Conservation (phyloP, 345 rosid species). For the Lepidium didymum region DNA sequence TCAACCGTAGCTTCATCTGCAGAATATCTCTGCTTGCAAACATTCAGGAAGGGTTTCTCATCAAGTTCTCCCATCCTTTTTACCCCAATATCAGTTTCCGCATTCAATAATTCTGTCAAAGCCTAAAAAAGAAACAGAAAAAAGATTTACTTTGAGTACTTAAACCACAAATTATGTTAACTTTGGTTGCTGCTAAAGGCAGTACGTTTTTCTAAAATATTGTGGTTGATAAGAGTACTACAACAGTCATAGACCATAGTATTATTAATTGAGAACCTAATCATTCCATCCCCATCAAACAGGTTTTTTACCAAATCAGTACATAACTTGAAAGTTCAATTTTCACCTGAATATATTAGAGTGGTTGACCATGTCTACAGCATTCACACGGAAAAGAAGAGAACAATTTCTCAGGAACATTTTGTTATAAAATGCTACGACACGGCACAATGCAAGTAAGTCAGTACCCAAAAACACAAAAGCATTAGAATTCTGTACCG, state of each 20-base stretch:
- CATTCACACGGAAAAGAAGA: background rate
- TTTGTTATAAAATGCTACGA: background rate
- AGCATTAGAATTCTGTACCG: constrained; percentile 21
- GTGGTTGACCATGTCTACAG: background rate
- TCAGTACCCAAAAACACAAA: background rate
- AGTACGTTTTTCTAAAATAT: background rate
- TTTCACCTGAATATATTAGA: background rate
- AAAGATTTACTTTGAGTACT: background rate
- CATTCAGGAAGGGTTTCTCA: constrained; percentile 42
- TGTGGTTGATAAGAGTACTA: background rate
- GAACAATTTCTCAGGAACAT: background rate
- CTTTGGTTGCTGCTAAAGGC: background rate
- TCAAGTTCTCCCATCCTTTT: constrained; percentile 91
- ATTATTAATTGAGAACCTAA: background rate
- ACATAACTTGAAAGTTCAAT: background rate
- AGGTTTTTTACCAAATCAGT: background rate
- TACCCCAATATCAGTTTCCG: constrained; percentile 41
- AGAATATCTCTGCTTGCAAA: constrained; percentile 47
- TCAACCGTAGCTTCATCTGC: constrained; percentile 44
- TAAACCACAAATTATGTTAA: background rate
- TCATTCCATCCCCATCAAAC: background rate
- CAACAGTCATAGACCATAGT: background rate
- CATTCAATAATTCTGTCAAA: constrained; percentile 33
- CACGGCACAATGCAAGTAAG: background rate
- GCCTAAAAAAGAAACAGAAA: constrained; percentile 33